Conservation (phyloP, 345 rosid species). For the Pugionium dolabratum region DNA sequence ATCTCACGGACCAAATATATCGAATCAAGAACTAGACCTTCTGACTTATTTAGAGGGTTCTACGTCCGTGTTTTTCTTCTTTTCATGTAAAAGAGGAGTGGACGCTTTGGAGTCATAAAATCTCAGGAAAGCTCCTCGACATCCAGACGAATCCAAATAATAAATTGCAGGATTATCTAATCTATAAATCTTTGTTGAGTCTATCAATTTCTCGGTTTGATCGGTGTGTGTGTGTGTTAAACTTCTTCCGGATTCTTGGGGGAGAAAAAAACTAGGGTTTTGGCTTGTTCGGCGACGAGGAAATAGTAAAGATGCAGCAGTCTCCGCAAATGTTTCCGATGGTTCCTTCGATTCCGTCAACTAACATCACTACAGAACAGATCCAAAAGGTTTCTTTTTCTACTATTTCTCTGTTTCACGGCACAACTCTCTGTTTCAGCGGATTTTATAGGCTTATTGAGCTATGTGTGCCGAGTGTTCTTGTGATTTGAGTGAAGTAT, state of each 20-base stretch:
- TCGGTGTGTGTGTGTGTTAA: constrained; percentile 1
- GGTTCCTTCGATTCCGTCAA: constrained; percentile 64
- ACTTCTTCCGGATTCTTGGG: constrained; percentile 7
- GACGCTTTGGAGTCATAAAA: constrained; percentile 27
- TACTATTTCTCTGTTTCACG: constrained; percentile 1
- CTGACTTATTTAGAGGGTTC: neutral
- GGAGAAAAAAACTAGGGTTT: constrained; percentile 31
- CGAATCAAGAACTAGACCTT: neutral
- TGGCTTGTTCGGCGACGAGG: neutral
- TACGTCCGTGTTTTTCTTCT: neutral
- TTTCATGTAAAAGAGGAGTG: neutral
- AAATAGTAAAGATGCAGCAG: constrained; percentile 65
- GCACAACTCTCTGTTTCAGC: too few species aligned
- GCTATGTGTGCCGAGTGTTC: constrained; percentile 4
- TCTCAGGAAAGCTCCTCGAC: constrained; percentile 16
- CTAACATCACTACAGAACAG: constrained; percentile 90
- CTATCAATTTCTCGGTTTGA: neutral
- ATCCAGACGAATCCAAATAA: constrained; percentile 28
- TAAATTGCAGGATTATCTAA: constrained; percentile 1
- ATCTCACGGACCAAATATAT: neutral
- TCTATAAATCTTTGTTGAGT: constrained; percentile 21
- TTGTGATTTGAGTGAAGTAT: constrained; percentile 10
- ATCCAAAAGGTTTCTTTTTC: constrained; percentile 76
- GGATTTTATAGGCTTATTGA: neutral
- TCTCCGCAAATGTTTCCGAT: constrained; percentile 22